A percentile compares a stretch with the other conserved stretches of the same genome.
These are phyloP conservation scores for Solanum chiquidenum DNA, from an alignment of 257 asterid genomes.

Conservation along the genomic window DNA sequence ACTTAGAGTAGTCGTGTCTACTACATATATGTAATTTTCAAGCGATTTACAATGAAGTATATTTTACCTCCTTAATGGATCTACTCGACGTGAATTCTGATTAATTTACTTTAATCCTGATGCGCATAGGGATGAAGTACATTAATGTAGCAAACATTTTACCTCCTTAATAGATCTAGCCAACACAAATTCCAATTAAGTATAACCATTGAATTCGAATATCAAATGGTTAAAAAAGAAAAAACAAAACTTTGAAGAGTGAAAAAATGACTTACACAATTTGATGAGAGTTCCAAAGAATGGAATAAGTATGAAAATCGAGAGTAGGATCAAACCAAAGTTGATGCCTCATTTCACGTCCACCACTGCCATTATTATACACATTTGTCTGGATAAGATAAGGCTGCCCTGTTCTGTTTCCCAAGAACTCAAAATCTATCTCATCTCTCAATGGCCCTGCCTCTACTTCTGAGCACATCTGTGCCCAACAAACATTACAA, in stretches of 20 bases:
- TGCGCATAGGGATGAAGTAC: not conserved
- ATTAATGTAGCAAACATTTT: not conserved
- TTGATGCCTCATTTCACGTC: conserved; percentile 80
- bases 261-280: conserved; percentile 42
- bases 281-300: conserved; percentile 78
- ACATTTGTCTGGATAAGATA: conserved; percentile 78
- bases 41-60: not conserved
- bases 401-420: conserved; percentile 85
- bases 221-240: not conserved
- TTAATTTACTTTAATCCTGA: not conserved
- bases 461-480: conserved; percentile 82
- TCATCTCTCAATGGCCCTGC: conserved; percentile 88
- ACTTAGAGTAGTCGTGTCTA: not conserved
- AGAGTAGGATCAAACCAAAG: conserved; percentile 90
- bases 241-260: not conserved
- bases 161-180: not conserved
- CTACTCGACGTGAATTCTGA: not conserved
- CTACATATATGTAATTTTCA: not conserved
- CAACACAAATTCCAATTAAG: not conserved
- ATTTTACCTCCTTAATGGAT: not conserved
- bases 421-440: conserved; percentile 90
- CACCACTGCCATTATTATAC: conserved; percentile 88
- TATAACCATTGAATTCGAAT: not conserved
- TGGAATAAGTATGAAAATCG: conserved; percentile 68
- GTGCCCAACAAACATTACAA: not conserved